Base-by-base conservation (phyloP, 805 yeast species). In the Cyberlindnera xishuangbannaensis region DNA sequence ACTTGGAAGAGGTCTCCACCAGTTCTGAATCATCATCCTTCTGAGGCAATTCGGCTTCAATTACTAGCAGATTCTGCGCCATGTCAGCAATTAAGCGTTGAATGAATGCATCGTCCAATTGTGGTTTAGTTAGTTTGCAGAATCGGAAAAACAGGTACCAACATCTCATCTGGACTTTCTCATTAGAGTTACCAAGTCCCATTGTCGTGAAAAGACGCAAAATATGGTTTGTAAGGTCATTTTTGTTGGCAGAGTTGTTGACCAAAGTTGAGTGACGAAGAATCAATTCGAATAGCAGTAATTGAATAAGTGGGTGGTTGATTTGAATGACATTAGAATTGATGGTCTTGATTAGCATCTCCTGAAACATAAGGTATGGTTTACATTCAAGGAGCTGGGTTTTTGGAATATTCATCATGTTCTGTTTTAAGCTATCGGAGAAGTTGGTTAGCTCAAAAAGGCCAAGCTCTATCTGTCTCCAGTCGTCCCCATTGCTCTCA, bases 141-240 rank as follows among this genome's bases (percentile, higher is more conserved):
- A 88, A 83, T 55, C 95, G 73, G 50, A 79, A 79, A 48, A 90
- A 85, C 43, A 88, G 64, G 55, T 85, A 90, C 96, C 97, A 92
- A 26, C 94, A 71, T 55, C 97, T 77, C 36, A 76, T 67, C 48
- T 87, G 77, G 4, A 88, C 96, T 41, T 76, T 81, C 37, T 72
- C 81, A 44, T 71, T 67, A 5, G 69, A 65, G 59, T 81, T 85
- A 56, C 85, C 87, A 41, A 90, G 72, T 12, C 97, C 97, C 46
- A 79, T 70, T 13, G 92, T 76, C 28, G 86, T 75, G 53, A 92
- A 90, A 15, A 83, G 71, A 46, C 83, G 83, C 37, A 90, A 64
- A 14, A 86, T 74, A 39, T 78, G 71, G 40, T 71, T 55, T 9
- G 83, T 64, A 25, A 83, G 62, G 18, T 68, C 73, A 30, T 65